Base-by-base conservation (phyloP, 2,329 filamentous ascomycete species). In the Metarhizium anisopliae region DNA sequence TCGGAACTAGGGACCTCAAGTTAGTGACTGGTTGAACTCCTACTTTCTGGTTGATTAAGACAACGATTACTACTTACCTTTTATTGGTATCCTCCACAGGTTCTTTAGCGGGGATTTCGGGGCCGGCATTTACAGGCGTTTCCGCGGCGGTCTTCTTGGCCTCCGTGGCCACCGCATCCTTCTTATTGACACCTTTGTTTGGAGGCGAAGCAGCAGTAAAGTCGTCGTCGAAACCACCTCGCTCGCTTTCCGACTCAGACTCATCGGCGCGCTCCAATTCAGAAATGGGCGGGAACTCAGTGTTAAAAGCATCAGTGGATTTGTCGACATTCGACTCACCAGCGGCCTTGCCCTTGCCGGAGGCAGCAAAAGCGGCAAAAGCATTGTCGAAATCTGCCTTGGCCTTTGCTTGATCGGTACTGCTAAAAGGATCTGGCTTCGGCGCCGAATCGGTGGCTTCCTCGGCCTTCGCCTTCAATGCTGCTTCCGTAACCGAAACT, bases 251-350 rank as follows among this genome's bases (percentile, higher is more conserved):
- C 35, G 86, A 87, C 57, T 95, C 90, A 35, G 88, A 92, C n/a
- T 95, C 87, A 20, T 89, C 87, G 29, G 93, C 89, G 35, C 84
- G 80, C 59, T 89, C 87, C 56, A 96, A 74, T 67, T 93, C 90
- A n/a, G 87, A 85, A 58, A 97, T 96, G 0, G 93, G 94, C 36
- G 94, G 94, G 67, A 97, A 97, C 67, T 97, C 94, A 25, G 83
- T 79, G 65, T 85, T 80, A 63, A 89, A 87, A 55, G 72, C 75
- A 2, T 79, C 68, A 20, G 74, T 74, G 2, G 73, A 66, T 59
- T 79, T 79, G 42, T 69, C 64, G 11, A 70, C 66, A 14, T 75
- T 74, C 18, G 71, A 70, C 6, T 66, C 59, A 5, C 69, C 60
- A 57, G 75, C 77, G 54, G 74, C 74, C 58, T 76, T 77, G 52